A percentile compares a stretch with the other conserved stretches of the same genome.
phyloP scores from a whole-genome alignment of 2,329 filamentous ascomycete species.

The Scorias spongiosa region DNA sequence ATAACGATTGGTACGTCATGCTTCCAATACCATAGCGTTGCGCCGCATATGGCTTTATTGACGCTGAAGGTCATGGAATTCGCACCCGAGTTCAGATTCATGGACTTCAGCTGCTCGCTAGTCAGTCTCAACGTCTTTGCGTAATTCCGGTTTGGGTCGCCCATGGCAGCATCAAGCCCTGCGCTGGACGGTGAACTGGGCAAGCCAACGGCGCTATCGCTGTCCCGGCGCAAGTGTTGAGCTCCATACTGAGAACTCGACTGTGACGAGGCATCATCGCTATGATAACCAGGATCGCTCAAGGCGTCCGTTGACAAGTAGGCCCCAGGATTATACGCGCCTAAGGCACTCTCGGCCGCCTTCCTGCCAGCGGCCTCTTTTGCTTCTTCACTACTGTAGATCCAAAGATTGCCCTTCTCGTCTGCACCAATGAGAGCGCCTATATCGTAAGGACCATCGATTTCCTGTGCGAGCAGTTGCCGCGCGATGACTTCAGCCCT shows the following conservation, averaged over 20 bases:
- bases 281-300: conserved; percentile 91
- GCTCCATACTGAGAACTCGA: conserved; percentile 19
- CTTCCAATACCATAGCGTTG: conserved; percentile 87
- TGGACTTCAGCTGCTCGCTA: conserved; percentile 80
- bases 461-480: conserved; percentile 79
- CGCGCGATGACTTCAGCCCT: conserved; percentile 86
- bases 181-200: conserved; percentile 43
- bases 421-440: conserved; percentile 90
- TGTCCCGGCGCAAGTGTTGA: conserved; percentile 50
- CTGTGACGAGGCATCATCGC: conserved; percentile 55
- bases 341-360: conserved; percentile 27
- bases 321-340: conserved; percentile 34
- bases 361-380: conserved; percentile 72
- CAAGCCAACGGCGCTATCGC: conserved; percentile 52
- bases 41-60: conserved; percentile 81
- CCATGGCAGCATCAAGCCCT: conserved; percentile 19
- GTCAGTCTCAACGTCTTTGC: conserved; percentile 92
- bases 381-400: conserved; percentile 93
- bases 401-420: conserved; percentile 95
- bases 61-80: conserved; percentile 95
- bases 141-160: conserved; percentile 71
- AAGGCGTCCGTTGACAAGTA: conserved; percentile 59
- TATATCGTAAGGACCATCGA: conserved; percentile 92
- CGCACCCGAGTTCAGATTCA: conserved; percentile 68
- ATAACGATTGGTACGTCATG: conserved; percentile 89